Evolutionary conservation across 768 basidiomycete species (phyloP).

Genomic region (Udeniomyces megalosporus): DNA sequence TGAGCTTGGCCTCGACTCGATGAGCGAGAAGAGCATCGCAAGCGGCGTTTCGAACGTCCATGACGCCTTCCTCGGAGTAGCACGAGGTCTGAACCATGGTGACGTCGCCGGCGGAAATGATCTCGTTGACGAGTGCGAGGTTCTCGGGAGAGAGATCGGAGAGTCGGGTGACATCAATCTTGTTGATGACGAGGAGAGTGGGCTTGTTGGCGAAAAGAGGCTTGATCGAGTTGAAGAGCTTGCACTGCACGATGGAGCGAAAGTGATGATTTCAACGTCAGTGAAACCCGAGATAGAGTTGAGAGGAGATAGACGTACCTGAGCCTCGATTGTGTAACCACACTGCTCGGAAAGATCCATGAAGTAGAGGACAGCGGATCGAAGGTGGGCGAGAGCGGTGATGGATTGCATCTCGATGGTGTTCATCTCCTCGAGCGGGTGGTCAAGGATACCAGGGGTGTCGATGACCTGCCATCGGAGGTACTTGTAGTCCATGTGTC

Average conservation of each 20-base stretch:
- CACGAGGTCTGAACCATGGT: slow-evolving; percentile 74
- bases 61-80: slow-evolving; percentile 92
- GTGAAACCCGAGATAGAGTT: not conserved
- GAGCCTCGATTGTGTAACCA: slow-evolving; percentile 90
- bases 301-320: slow-evolving; percentile 38
- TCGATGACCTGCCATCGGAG: slow-evolving; percentile 99
- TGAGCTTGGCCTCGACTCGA: slow-evolving; percentile 84
- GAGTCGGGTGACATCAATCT: slow-evolving; percentile 80
- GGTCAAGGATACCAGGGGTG: slow-evolving; percentile 94
- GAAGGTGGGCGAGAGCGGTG: slow-evolving; percentile 89
- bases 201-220: slow-evolving; percentile 90
- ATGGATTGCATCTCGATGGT: slow-evolving; percentile 99
- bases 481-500: slow-evolving; percentile 97
- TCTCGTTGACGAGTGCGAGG: slow-evolving; percentile 68
- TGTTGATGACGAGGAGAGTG: slow-evolving; percentile 88
- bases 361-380: slow-evolving; percentile 87
- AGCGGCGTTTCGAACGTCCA: slow-evolving; percentile 85
- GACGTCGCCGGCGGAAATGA: slow-evolving; percentile 54
- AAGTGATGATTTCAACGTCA: not conserved
- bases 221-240: slow-evolving; percentile 98
- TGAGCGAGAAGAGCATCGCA: slow-evolving; percentile 91
- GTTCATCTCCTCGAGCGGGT: slow-evolving; percentile 98
- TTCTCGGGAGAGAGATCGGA: slow-evolving; percentile 65
- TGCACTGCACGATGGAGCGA: slow-evolving; percentile 44
- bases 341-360: slow-evolving; percentile 99